Conservation (phyloP, 345 rosid genomes). For the Populus ilicifolia region DNA sequence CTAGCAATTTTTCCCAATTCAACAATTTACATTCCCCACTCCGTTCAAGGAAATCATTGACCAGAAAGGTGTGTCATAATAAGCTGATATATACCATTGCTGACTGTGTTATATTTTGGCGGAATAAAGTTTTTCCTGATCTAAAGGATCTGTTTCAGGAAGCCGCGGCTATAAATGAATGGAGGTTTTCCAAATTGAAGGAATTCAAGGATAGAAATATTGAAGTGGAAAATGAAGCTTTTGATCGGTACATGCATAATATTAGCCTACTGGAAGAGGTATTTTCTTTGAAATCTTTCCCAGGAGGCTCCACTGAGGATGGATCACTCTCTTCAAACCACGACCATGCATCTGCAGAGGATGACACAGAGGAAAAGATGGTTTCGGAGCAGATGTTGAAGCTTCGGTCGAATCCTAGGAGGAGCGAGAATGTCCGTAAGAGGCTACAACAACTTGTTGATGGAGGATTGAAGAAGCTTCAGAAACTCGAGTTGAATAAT, state of each 20-base stretch:
- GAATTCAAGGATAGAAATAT: conserved; percentile 65
- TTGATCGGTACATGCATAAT: conserved; percentile 76
- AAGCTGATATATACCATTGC: neutral
- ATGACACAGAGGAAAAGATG: conserved; percentile 21
- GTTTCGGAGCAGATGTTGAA: conserved; percentile 43
- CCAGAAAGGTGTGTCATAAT: conserved; percentile 56
- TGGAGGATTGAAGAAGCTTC: conserved; percentile 57
- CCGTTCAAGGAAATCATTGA: conserved; percentile 76
- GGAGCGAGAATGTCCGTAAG: conserved; percentile 51
- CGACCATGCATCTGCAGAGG: conserved; percentile 26
- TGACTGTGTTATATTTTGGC: conserved; percentile 1
- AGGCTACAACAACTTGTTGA: conserved; percentile 53
- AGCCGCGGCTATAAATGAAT: conserved; percentile 75
- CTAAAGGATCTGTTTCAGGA: conserved; percentile 48
- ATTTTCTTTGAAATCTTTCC: conserved; percentile 44
- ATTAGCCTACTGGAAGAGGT: conserved; percentile 73
- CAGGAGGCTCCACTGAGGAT: conserved; percentile 33
- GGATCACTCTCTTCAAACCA: conserved; percentile 18
- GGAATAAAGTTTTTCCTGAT: conserved; percentile 5
- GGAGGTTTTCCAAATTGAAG: conserved; percentile 88
- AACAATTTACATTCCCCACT: conserved; percentile 63
- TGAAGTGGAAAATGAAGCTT: conserved; percentile 77
- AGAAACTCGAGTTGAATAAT: conserved; percentile 19
- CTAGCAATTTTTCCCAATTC: conserved; percentile 79
- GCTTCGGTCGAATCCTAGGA: conserved; percentile 42